Evolutionary conservation across 1,139 yeast species (phyloP).

Genomic region (Candida anutae): DNA sequence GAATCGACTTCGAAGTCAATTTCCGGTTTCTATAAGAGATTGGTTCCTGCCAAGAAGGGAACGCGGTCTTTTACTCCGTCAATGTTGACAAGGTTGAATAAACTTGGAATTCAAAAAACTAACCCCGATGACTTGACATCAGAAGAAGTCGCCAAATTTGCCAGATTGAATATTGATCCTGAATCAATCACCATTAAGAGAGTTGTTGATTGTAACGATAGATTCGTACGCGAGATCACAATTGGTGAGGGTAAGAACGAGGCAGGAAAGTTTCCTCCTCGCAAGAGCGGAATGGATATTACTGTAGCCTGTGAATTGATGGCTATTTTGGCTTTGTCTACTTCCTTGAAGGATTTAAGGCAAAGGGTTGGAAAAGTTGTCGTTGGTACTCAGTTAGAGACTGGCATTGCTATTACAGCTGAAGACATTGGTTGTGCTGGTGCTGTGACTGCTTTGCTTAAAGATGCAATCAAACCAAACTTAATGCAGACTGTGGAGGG

Average conservation of each 20-base stretch:
- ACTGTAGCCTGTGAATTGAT: slow-evolving; percentile 77
- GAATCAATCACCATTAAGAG: slow-evolving; percentile 67
- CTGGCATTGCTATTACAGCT: slow-evolving; percentile 63
- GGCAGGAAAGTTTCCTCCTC: slow-evolving; percentile 53
- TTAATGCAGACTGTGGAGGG: slow-evolving; percentile 83
- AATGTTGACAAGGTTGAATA: slow-evolving; percentile 55
- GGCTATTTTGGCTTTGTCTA: slow-evolving; percentile 74
- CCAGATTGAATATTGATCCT: slow-evolving; percentile 64
- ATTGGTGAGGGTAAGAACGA: slow-evolving; percentile 75
- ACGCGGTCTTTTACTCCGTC: slow-evolving; percentile 56
- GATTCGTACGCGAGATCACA: slow-evolving; percentile 68
- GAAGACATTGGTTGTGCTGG: slow-evolving; percentile 80
- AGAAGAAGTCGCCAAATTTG: slow-evolving; percentile 58
- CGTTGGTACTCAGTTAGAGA: slow-evolving; percentile 51
- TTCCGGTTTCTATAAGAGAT: slow-evolving; percentile 55
- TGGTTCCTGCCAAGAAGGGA: slow-evolving; percentile 67
- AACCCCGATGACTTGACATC: slow-evolving; percentile 61
- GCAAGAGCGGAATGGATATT: slow-evolving; percentile 71
- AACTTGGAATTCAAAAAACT: slow-evolving; percentile 56
- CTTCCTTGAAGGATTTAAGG: slow-evolving; percentile 59
- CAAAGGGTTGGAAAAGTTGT: slow-evolving; percentile 64
- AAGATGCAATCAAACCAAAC: slow-evolving; percentile 78
- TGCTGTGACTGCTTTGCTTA: slow-evolving; percentile 68
- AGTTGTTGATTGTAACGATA: slow-evolving; percentile 76
- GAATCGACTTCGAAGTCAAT: slow-evolving; percentile 63